Conservation (phyloP, 164 flowering plant genomes). For the Brasenia schreberi region DNA sequence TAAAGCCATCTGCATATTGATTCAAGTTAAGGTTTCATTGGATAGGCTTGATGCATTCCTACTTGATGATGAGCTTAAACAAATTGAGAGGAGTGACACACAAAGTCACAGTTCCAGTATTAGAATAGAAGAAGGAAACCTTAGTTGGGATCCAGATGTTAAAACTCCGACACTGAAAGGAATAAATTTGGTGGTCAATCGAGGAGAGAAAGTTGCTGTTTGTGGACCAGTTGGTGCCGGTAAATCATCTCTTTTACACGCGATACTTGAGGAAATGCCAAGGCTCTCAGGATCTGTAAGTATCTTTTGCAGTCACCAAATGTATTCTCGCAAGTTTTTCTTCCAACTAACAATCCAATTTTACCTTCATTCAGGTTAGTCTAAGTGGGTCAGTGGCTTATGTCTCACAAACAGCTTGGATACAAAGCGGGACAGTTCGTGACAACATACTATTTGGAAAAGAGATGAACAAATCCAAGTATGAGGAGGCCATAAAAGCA, state of each 20-base stretch:
- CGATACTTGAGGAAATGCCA: conserved; percentile 81
- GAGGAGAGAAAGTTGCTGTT: conserved; percentile 63
- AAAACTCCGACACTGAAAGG: conserved; percentile 22
- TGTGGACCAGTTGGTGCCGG: conserved; percentile 94
- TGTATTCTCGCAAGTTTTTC: too few relatives aligned
- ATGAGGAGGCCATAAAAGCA: conserved; percentile 45
- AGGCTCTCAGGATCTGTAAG: conserved; percentile 68
- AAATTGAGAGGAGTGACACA: conserved; percentile 1
- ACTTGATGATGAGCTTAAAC: conserved; percentile 55
- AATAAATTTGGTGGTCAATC: conserved; percentile 28
- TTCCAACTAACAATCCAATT: too few relatives aligned
- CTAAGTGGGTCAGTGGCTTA: conserved; percentile 52
- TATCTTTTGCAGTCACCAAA: neutral
- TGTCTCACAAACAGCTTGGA: conserved; percentile 86
- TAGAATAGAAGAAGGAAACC: conserved; percentile 26
- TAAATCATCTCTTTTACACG: conserved; percentile 64
- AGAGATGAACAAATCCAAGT: conserved; percentile 47
- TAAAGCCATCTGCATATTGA: conserved; percentile 48
- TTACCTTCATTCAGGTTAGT: neutral
- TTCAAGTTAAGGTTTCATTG: conserved; percentile 68
- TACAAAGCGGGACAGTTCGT: conserved; percentile 78
- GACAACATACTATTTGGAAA: conserved; percentile 74
- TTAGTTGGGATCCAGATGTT: conserved; percentile 51
- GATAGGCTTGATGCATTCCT: conserved; percentile 49
- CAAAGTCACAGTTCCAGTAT: conserved; percentile 12